Base-by-base conservation (phyloP, 768 basidiomycete species). In the Hypholoma fasciculare region DNA sequence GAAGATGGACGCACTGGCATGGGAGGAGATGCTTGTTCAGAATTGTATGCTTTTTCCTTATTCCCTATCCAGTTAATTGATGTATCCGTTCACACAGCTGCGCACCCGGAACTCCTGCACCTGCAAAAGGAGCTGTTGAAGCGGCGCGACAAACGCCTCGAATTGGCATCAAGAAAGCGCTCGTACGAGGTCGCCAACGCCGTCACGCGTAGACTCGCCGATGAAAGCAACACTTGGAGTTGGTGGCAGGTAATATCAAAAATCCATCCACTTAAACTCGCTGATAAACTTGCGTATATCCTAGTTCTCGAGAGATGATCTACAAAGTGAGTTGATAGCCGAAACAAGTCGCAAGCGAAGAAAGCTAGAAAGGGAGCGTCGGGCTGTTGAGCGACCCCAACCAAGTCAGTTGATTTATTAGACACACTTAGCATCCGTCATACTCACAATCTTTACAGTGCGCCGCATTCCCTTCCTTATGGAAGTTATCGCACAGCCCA, bases 1-100 rank as follows among this genome's bases (percentile, higher is more conserved):
- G 74, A 91, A 95, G 70, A 94, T 98, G 93, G 91, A 94, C 40
- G 86, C 84, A 4, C 76, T 96, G 7, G 89, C 91, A 36, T 89
- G 88, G 84, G 96, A 98, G 71, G 94, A 98, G 67, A 75, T 82
- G 13, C 76, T 95, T 65, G 81, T 98, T 20, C 77, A 83, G 27
- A 82, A 88, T 43, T 91, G 95, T 94, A 63, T 64, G 86, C 76
- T 19, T 23, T 52, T 17, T 54, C 16, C 19, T 17, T 30, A 49
- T 34, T 50, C 7, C 19, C 27, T 16, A 5, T 50, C 43, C 38
- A 52, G 30, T 56, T 13, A 57, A 13, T 34, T 61, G 47, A 14
- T 42, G 36, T 34, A 54, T 30, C 27, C 44, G 58, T 20, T 58
- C 52, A 49, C 57, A 5, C 61, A 95, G 94, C 86, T 27, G 82